Evolutionary conservation across 495 filamentous ascomycete species (phyloP), one percentile per base, ranked within the genome.

Genomic region (Neurospora sp.): DNA sequence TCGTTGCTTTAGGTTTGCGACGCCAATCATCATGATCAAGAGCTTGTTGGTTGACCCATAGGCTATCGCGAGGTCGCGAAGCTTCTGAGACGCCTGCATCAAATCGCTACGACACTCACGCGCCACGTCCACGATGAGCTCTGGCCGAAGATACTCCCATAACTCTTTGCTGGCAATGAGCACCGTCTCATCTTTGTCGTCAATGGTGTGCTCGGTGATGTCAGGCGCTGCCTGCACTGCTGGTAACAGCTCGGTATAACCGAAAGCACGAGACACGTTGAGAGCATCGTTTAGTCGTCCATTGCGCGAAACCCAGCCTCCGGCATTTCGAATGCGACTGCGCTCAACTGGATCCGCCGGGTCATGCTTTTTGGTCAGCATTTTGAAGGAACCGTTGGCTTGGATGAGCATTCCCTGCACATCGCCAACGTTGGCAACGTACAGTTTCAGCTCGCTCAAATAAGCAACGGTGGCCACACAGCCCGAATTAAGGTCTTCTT

Each of bases 1-100:
- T 69, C 92, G 87, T 76, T 91, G 92, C 82, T 94, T 94, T 61
- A 98, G 82, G 78, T 98, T 93, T 70, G 91, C 90, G 53, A 99
- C 91, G 37, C 94, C 93, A 69, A 99, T 88, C 80, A 98, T 92
- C 94, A 97, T 97, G 1, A 99, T 93, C 96, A 98, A 98, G 75
- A 99, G 91, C 83, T 98, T 99, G 75, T 90, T 90, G 8, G 87
- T 93, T 40, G 94, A 91, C 22, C 96, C 96, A 78, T 97, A 98
- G 4, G 95, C 92, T 74, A 99, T 96, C 35, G 96, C 96, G 44
- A 99, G 84, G 84, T 99, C 96, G 40, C 96, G 90, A 9, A 98
- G 88, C 78, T 96, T 97, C 77, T 98, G 94, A 31, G 96, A 90
- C n/a, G 94, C 96, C 71, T 93, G 88, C 96, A 99, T 98, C 14